These are phyloP conservation scores for Platanus orientalis DNA, from an alignment of 164 flowering plant genomes.

Conservation along the genomic window DNA sequence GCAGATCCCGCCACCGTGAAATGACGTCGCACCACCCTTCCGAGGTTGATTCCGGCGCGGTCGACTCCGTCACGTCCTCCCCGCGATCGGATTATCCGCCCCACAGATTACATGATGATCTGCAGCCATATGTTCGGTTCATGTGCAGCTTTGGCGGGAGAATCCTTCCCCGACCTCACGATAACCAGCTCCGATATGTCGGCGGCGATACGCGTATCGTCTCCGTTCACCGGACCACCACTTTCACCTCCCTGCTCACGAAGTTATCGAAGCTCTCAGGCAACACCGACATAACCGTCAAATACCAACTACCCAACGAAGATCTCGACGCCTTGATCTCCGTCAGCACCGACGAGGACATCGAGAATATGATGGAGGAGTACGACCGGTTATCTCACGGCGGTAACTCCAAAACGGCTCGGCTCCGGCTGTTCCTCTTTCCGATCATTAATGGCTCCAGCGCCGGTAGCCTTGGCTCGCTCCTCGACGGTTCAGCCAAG, in stretches of 20 bases:
- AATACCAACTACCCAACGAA: slow-evolving; percentile 96
- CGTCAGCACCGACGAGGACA: slow-evolving; percentile 81
- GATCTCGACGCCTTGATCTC: slow-evolving; percentile 90
- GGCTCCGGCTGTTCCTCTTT: slow-evolving; percentile 77
- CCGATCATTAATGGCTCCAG: slow-evolving; percentile 33
- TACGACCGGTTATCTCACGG: slow-evolving; percentile 54
- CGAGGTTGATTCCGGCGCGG: slow-evolving; percentile 39
- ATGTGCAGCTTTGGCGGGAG: slow-evolving; percentile 98
- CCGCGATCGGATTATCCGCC: slow-evolving; percentile 30
- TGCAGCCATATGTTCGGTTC: slow-evolving; percentile 52
- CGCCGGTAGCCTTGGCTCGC: slow-evolving; percentile 50
- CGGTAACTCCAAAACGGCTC: slow-evolving; percentile 38
- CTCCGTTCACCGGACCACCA: slow-evolving; percentile 53
- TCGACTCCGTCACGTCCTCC: slow-evolving; percentile 45
- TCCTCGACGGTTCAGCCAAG: slow-evolving; percentile 61
- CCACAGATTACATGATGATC: slow-evolving; percentile 19
- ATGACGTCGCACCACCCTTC: slow-evolving; percentile 36
- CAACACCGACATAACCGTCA: slow-evolving; percentile 39
- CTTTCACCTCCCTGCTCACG: slow-evolving; percentile 44
- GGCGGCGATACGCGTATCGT: slow-evolving; percentile 96
- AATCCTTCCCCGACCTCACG: slow-evolving; percentile 91
- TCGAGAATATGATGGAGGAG: slow-evolving; percentile 96
- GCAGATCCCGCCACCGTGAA: neutral
- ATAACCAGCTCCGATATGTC: slow-evolving; percentile 90
- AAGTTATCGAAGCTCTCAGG: slow-evolving; percentile 63